Percentiles rank a stretch among this genome's conserved stretches.
These are phyloP conservation scores for Macadamia integrifolia DNA, from an alignment of 164 flowering plant species.

Conservation along the genomic window DNA sequence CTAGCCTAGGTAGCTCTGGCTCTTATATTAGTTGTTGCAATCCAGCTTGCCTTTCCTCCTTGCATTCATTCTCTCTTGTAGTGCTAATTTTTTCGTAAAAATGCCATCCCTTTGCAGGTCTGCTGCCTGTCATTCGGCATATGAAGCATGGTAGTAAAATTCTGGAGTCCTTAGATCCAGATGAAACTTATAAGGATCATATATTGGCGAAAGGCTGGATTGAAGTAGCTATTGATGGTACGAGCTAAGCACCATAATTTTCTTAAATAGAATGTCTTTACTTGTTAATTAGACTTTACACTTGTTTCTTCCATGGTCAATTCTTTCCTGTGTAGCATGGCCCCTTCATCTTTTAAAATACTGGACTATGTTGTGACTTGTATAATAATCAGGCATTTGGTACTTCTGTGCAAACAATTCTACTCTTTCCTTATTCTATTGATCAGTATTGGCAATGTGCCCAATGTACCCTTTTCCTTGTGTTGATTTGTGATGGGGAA, in stretches of 20 bases:
- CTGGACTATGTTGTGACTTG: not conserved
- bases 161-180: constrained; percentile 40
- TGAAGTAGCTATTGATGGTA: constrained; percentile 69
- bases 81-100: constrained; percentile 4
- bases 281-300: not conserved
- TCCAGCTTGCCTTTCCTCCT: no score
- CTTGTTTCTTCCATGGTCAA: not conserved
- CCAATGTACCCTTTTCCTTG: no score
- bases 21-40: not conserved
- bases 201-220: constrained; percentile 32
- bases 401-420: not conserved
- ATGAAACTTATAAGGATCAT: constrained; percentile 27
- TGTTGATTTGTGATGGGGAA: no score
- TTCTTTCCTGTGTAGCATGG: not conserved
- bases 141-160: constrained; percentile 45
- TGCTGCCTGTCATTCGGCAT: constrained; percentile 63
- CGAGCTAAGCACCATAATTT: constrained; percentile 6
- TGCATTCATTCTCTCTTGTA: no score
- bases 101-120: constrained; percentile 37
- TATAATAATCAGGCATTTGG: not conserved
- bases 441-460: not conserved
- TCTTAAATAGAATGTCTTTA: not conserved
- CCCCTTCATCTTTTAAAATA: not conserved
- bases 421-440: not conserved
- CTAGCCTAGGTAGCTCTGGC: no score